Base-by-base conservation (phyloP, 345 rosid genomes). In the Eucalyptus pumila region DNA sequence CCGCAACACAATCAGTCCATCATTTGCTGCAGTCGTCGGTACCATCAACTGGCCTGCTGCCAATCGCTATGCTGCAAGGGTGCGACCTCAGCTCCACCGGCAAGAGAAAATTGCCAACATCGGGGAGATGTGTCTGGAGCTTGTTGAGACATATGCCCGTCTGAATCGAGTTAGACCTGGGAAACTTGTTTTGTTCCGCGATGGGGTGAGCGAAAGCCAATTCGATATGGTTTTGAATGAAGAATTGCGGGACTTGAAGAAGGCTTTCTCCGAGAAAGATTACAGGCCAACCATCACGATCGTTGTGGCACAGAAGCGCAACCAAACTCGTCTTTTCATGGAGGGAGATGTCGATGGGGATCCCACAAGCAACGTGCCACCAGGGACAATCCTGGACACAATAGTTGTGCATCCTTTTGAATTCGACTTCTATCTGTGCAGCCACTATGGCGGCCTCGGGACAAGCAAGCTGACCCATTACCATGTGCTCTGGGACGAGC, bases 381-480 rank as follows among this genome's bases (percentile, higher is more conserved):
- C 99, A 0, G 99, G 99, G 44, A 97, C 99, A 1, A 97, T 97
- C 13, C 97, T 97, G 45, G 99, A 97, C 90, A 94, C 95, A 2
- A 90, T 52, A 72, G 91, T 96, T 62, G 95, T 96, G 60, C 99
- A 97, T 86, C 99, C 97, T 9, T 95, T 88, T 24, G 96, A 96
- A 91, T 95, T 90, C 85, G 99, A 96, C 89, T 97, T 97, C 89
- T 97, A 96, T 89, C 94, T 97, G 15, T 96, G 94, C 85, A 97
- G 99, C 92, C 99, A 97, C 92, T 94, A 91, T 13, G 99, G 99
- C 86, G 92, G 96, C 88, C 89, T 96, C 1, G 99, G 99, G 24
- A 96, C 99, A 21, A 96, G 99, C 95, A 97, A 96, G 92, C 97
- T 98, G 3, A 96, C 97, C 1, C 98, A 96, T 85, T 97, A 97